Conservation (phyloP, 192 early-diverging fungal genomes). For the Coemansia sp. region DNA sequence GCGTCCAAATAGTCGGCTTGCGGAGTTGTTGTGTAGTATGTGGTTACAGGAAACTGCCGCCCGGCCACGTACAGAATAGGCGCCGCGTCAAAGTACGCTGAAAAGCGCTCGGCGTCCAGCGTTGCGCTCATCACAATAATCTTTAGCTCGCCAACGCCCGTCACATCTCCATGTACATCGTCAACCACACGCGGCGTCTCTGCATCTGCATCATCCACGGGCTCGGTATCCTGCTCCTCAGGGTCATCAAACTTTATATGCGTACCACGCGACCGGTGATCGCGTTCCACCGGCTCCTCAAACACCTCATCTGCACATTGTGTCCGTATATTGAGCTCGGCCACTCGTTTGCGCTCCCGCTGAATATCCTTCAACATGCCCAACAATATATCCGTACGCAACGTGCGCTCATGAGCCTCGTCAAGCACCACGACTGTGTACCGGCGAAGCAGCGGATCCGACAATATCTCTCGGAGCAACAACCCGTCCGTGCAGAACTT, state of each 20-base stretch:
- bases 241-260: conserved; percentile 28
- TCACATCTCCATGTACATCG: conserved; percentile 33
- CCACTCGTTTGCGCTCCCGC: conserved; percentile 58
- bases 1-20: conserved; percentile 92
- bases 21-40: conserved; percentile 73
- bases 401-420: conserved; percentile 97
- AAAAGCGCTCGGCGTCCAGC: conserved; percentile 89
- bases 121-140: conserved; percentile 97
- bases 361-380: conserved; percentile 93
- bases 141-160: conserved; percentile 65
- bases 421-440: conserved; percentile 92
- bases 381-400: conserved; percentile 96
- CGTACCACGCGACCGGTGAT: conserved; percentile 26
- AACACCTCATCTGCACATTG: neutral
- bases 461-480: conserved; percentile 86
- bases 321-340: conserved; percentile 14
- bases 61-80: conserved; percentile 86
- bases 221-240: neutral
- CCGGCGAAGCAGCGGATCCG: conserved; percentile 69
- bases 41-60: conserved; percentile 85
- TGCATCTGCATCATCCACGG: neutral
- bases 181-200: conserved; percentile 4
- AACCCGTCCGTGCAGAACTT: conserved; percentile 98
- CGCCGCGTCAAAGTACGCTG: conserved; percentile 84
- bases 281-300: neutral